A percentile compares a stretch with the other conserved stretches of the same genome.
Evolutionary conservation across 106 monocot genomes (phyloP).

Genomic region (Allium fistulosum): DNA sequence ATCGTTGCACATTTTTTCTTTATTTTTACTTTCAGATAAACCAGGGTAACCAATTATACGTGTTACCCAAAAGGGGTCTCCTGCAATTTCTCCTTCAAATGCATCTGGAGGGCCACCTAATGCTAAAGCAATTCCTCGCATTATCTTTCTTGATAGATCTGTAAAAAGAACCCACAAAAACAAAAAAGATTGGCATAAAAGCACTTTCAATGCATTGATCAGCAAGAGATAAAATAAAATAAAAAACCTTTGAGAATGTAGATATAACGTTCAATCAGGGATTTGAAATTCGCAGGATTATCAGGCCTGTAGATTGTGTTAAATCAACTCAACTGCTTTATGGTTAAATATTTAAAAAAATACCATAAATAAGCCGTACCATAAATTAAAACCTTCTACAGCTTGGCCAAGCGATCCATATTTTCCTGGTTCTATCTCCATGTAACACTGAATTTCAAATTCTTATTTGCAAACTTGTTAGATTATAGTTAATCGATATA

Average conservation of each 20-base stretch:
- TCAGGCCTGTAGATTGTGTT: constrained; percentile 52
- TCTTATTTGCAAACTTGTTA: not conserved
- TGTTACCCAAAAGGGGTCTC: constrained; percentile 80
- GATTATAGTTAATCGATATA: not conserved
- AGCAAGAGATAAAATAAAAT: not conserved
- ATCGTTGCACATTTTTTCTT: constrained; percentile 35
- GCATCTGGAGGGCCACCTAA: constrained; percentile 59
- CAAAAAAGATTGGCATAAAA: not conserved
- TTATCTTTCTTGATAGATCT: constrained; percentile 93
- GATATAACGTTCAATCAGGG: constrained; percentile 63
- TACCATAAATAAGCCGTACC: constrained; percentile 35
- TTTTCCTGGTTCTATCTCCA: constrained; percentile 47
- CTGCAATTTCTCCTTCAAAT: constrained; percentile 82
- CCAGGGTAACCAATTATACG: constrained; percentile 88
- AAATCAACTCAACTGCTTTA: not conserved
- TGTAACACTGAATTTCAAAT: constrained; percentile 52
- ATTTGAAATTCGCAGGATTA: constrained; percentile 55
- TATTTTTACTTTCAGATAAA: constrained; percentile 18
- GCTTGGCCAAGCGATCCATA: constrained; percentile 65
- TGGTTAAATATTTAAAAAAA: not conserved
- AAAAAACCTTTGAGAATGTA: constrained; percentile 50
- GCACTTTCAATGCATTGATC: not conserved
- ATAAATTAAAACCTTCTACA: constrained; percentile 76
- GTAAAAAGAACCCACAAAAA: not conserved
- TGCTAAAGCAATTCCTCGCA: constrained; percentile 92